Conservation (phyloP, 768 basidiomycete species). For the Sutorius australiensis region DNA sequence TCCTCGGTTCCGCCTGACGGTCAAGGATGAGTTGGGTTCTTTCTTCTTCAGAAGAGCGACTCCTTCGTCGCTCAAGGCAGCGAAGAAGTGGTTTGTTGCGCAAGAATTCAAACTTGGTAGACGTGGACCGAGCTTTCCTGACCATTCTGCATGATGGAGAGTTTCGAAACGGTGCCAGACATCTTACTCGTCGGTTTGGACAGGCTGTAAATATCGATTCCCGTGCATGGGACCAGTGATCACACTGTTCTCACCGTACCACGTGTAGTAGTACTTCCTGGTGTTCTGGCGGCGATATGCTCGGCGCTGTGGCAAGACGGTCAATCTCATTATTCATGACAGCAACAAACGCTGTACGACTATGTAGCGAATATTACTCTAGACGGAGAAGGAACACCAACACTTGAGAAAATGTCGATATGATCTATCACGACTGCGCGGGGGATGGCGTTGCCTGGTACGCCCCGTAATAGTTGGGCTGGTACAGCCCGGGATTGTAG, state of each 20-base stretch:
- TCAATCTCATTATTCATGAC: slow-evolving; percentile 19
- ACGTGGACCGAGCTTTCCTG: neutral
- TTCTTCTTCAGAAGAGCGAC: slow-evolving; percentile 27
- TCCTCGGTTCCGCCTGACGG: slow-evolving; percentile 3
- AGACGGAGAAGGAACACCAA: slow-evolving; percentile 3
- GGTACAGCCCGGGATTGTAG: slow-evolving; percentile 23
- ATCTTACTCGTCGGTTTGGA: neutral
- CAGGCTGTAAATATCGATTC: too few relatives aligned
- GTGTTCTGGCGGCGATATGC: neutral
- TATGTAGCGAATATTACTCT: slow-evolving; percentile 19
- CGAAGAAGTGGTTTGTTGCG: slow-evolving; percentile 31
- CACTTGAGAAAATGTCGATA: neutral
- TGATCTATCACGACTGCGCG: slow-evolving; percentile 24
- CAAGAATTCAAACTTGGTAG: slow-evolving; percentile 15
- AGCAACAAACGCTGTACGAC: slow-evolving; percentile 9
- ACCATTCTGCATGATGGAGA: neutral
- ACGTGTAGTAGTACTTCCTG: neutral
- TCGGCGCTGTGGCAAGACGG: neutral
- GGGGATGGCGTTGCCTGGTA: slow-evolving; percentile 32
- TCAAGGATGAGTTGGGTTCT: slow-evolving; percentile 16
- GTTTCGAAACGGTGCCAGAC: slow-evolving; percentile 18
- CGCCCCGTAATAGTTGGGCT: slow-evolving; percentile 31
- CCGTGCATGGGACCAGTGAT: neutral
- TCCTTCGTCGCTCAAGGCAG: slow-evolving; percentile 18
- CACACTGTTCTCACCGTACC: neutral